Conservation (phyloP, 2,329 filamentous ascomycete species). For the Cercospora sp. region DNA sequence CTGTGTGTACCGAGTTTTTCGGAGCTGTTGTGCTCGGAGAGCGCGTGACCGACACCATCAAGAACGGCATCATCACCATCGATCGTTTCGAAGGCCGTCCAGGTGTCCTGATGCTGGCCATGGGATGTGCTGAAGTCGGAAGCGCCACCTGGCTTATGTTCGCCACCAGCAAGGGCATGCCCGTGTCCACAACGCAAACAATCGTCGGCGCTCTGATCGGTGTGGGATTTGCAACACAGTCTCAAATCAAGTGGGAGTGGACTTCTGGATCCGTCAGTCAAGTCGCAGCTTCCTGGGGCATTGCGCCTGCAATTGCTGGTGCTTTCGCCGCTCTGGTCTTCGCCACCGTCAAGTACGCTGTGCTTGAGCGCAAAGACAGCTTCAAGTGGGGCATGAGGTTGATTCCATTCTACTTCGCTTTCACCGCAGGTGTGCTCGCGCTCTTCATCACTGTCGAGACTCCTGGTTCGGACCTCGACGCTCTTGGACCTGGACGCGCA, state of each 20-base stretch:
- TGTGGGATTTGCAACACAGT: constrained; percentile 41
- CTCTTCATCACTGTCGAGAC: constrained; percentile 59
- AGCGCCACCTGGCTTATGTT: constrained; percentile 56
- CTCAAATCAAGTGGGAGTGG: constrained; percentile 47
- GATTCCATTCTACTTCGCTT: constrained; percentile 50
- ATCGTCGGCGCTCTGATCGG: constrained; percentile 51
- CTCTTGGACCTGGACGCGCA: constrained; percentile 43
- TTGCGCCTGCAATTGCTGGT: constrained; percentile 49
- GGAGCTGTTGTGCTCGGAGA: constrained; percentile 53
- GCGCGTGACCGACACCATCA: constrained; percentile 60
- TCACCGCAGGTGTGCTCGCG: constrained; percentile 48
- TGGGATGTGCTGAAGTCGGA: constrained; percentile 37
- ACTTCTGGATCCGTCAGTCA: constrained; percentile 58
- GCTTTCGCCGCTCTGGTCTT: constrained; percentile 52
- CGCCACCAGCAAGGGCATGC: constrained; percentile 55
- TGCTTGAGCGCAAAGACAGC: constrained; percentile 50
- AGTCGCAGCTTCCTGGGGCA: constrained; percentile 55
- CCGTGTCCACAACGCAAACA: constrained; percentile 61
- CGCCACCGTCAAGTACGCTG: constrained; percentile 48
- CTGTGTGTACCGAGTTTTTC: constrained; percentile 52
- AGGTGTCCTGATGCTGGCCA: constrained; percentile 54
- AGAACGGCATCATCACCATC: constrained; percentile 57
- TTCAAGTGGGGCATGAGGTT: constrained; percentile 51
- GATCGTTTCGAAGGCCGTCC: constrained; percentile 49
- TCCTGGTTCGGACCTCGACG: constrained; percentile 48